These are phyloP conservation scores for Kockiozyma suomiensis DNA, from an alignment of 805 yeast species.

Conservation along the genomic window DNA sequence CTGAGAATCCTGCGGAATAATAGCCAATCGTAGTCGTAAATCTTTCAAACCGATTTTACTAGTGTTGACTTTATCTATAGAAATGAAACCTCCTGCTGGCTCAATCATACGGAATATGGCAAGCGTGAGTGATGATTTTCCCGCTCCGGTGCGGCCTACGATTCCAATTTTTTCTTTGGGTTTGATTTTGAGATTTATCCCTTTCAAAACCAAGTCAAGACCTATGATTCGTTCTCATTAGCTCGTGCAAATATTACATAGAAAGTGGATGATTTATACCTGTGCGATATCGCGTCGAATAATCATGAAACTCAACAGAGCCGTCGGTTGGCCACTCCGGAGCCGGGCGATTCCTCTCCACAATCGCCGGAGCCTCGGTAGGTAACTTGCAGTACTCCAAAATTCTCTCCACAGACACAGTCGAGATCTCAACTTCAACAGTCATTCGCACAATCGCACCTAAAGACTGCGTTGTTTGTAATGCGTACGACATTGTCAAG, in stretches of 20 bases:
- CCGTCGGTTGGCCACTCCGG: constrained; percentile 74
- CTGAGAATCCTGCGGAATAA: constrained; percentile 93
- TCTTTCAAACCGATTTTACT: constrained; percentile 72
- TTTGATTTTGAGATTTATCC: constrained; percentile 62
- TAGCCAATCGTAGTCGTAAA: constrained; percentile 72
- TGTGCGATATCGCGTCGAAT: constrained; percentile 81
- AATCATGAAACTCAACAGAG: constrained; percentile 64
- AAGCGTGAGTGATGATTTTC: constrained; percentile 81
- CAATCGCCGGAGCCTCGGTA: constrained; percentile 78
- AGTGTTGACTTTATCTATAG: constrained; percentile 70
- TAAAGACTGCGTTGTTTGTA: constrained; percentile 87
- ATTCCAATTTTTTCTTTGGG: constrained; percentile 87
- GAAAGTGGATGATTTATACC: too few relatives aligned
- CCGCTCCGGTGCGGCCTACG: constrained; percentile 97
- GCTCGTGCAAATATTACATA: too few relatives aligned
- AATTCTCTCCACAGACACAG: constrained; percentile 93
- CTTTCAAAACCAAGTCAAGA: constrained; percentile 73
- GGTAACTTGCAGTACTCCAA: constrained; percentile 76
- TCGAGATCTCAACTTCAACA: constrained; percentile 95
- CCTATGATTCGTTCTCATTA: constrained; percentile 36
- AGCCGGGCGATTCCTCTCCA: constrained; percentile 68
- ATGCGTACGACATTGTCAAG: constrained; percentile 86
- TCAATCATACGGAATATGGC: constrained; percentile 87
- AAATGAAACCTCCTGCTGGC: constrained; percentile 64
- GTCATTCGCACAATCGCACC: constrained; percentile 99